Base-by-base conservation (phyloP, 768 basidiomycete species). In the Lanmaoa rubissima region DNA sequence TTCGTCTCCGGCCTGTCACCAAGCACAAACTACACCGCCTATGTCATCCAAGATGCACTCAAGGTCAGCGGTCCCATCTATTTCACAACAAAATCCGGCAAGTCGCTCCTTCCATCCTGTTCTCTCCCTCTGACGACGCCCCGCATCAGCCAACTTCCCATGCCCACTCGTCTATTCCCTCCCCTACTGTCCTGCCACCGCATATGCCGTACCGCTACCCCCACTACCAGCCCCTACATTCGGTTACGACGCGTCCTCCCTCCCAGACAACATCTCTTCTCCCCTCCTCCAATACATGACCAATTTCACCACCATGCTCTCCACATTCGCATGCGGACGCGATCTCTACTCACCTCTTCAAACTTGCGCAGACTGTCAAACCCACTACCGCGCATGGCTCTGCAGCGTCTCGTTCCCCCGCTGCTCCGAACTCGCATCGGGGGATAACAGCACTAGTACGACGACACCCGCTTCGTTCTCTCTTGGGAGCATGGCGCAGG, bases 321-420 rank as follows among this genome's bases (percentile, higher is more conserved):
- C 81, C 34, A 88, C 87, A 4, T 83, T 86, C 58, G 82, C 90
- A 1, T 94, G 93, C 67, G 89, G 90, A 17, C 81, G 89, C 31
- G 91, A 93, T 65, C 65, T 77, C 53, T 95, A 92, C 73, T 92
- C 90, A 7, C 87, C 88, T 0, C 70, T 93, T 21, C 82, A 89
- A 28, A 82, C 83, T 4, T 95, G 93, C 65, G 78, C 81, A 14
- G 86, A 90, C 68, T 94, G 92, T 64, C 82, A 86, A 59, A 70
- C 70, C 21, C 83, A 82, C 24, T 95, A 94, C 68, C 80, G 87
- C 35, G 76, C 74, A 35, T 95, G 91, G 91, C 79, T 90, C 35
- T 95, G 93, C 71, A 69, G 82, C 21, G 73, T 87, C 16, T 83
- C 85, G 10, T 80, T 95, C 65, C 83, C 90, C 14, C 82, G 92